phyloP scores from a whole-genome alignment of 2,329 filamentous ascomycete genomes.

The Herpotrichia juniperi region DNA sequence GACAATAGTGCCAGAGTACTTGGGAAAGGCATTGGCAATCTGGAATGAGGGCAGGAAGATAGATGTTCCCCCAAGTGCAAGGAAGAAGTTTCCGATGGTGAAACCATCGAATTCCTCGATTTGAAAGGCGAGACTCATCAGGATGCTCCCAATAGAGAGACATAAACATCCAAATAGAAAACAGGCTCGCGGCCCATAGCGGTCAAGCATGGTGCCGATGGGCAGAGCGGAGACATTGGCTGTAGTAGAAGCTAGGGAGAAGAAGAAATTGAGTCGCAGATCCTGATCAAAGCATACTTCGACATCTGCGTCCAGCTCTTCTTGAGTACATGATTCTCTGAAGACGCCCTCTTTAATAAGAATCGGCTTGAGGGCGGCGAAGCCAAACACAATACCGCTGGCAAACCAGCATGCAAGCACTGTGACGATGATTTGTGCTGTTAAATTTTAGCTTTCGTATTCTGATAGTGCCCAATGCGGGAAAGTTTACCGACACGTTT shows the following conservation, averaged over 20 bases:
- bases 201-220: conserved; percentile 44
- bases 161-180: conserved; percentile 38
- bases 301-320: conserved; percentile 40
- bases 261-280: conserved; percentile 46
- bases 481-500: conserved; percentile 40
- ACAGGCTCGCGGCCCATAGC: conserved; percentile 43
- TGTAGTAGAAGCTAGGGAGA: conserved; percentile 45
- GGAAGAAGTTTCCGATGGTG: conserved; percentile 74
- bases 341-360: conserved; percentile 47
- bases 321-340: conserved; percentile 40
- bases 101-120: conserved; percentile 53
- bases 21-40: conserved; percentile 82
- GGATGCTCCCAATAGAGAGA: conserved; percentile 40
- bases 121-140: conserved; percentile 46
- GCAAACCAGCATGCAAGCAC: conserved; percentile 48
- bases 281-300: conserved; percentile 48
- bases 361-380: conserved; percentile 49
- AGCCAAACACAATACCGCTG: conserved; percentile 49
- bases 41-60: conserved; percentile 85
- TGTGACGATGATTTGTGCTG: conserved; percentile 42
- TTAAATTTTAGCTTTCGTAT: conserved; percentile 11
- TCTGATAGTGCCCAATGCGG: conserved; percentile 15
- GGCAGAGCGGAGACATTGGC: conserved; percentile 47
- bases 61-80: conserved; percentile 80
- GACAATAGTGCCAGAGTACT: conserved; percentile 77